Conservation (phyloP, 305 asterid species). For the Solanum hybrid region DNA sequence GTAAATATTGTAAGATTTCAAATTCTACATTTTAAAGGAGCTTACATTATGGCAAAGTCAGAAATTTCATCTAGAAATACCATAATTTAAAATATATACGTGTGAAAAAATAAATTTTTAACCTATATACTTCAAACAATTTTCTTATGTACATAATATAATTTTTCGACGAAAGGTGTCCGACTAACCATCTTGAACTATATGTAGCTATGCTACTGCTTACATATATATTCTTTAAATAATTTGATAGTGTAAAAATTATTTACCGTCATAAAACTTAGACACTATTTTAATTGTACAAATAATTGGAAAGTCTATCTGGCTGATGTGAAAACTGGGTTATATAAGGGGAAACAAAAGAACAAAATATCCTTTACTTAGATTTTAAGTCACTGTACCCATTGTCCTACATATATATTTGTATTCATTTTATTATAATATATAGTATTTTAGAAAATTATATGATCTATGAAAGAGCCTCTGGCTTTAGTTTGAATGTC, state of each 20-base stretch:
- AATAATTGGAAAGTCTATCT: not conserved
- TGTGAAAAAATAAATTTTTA: no score
- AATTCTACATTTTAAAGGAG: no score
- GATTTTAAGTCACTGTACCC: not conserved
- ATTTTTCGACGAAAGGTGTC: rapidly evolving
- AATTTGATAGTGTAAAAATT: not conserved
- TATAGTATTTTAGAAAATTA: not conserved
- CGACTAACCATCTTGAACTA: not conserved
- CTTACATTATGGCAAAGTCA: no score
- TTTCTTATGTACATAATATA: no score
- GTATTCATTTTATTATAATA: not conserved
- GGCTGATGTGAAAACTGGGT: not conserved
- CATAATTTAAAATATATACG: no score
- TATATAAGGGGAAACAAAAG: not conserved
- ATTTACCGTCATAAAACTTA: not conserved
- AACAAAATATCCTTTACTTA: not conserved
- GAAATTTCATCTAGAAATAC: no score
- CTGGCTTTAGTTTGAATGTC: not conserved
- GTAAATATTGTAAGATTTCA: no score
- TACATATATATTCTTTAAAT: not conserved
- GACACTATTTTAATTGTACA: not conserved
- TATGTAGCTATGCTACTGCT: no score
- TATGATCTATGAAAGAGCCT: not conserved
- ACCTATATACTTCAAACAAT: no score
- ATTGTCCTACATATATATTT: not conserved